A percentile compares a stretch with the other conserved stretches of the same genome.
phyloP scores from a whole-genome alignment of 2,329 filamentous ascomycete genomes.

The Aspergillus fructus region DNA sequence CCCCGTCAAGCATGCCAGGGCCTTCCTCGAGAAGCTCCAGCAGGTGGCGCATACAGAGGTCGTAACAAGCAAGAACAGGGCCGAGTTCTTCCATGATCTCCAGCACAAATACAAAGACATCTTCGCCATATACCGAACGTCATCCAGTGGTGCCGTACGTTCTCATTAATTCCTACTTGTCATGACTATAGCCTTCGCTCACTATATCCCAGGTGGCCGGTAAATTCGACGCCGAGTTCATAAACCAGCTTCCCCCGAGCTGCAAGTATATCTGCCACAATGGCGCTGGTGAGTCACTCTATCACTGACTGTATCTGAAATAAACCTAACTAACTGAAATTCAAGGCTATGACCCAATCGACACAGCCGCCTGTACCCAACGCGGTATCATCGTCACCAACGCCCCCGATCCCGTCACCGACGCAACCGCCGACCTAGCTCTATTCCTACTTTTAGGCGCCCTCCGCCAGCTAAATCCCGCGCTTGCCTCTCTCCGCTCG shows the following conservation, averaged over 20 bases:
- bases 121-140: slow-evolving; percentile 1
- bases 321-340: not conserved
- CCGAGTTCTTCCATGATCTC: not conserved
- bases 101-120: not conserved
- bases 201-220: not conserved
- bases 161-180: not conserved
- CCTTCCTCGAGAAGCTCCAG: not conserved
- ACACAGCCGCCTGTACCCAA: not conserved
- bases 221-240: slow-evolving; percentile 2
- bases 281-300: slow-evolving; percentile 59
- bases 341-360: not conserved
- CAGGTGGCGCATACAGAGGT: not conserved
- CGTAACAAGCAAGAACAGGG: not conserved
- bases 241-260: not conserved
- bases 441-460: not conserved
- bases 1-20: slow-evolving; percentile 1
- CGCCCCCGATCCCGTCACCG: not conserved
- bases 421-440: not conserved
- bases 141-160: slow-evolving; percentile 1
- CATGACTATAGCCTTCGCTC: not conserved
- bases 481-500: not conserved
- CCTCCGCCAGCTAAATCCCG: not conserved
- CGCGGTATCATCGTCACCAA: not conserved
- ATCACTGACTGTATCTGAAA: not conserved
- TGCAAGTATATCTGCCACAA: slow-evolving; percentile 11